Base-by-base conservation (phyloP, 1,284 basidiomycete species). In the Papiliotrema nemorosa region DNA sequence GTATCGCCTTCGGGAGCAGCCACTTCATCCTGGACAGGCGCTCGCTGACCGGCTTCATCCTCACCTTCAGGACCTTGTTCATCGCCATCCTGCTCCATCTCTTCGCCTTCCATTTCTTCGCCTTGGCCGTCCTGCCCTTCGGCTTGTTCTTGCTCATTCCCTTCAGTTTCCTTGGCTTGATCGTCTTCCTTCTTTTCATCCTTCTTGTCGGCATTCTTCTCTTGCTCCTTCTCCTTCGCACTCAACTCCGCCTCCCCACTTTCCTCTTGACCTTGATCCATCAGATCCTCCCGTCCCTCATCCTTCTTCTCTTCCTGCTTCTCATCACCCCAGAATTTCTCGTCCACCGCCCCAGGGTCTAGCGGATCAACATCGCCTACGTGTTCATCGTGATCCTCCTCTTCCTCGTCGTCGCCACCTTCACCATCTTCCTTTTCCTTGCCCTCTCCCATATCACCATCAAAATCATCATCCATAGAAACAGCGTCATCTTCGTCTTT, bases 271-370 rank as follows among this genome's bases (percentile, higher is more conserved):
- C 49, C 66, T 55, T 71, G 71, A 60, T 76, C 59, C 58, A 74
- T 75, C 49, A 72, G 67, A 50, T 76, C 75, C 50, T 78, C 76
- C 21, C 54, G 54, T 5, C 59, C 60, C 22, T 58, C 64, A 55
- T 74, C 66, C 27, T 78, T 71, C 34, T 78, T 70, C 47, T 81
- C 76, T 44, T 79, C 73, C 4, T 74, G 61, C 25, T 77, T 68
- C 57, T 93, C 86, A 57, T 92, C 88, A 31, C 87, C 90, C 94
- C 96, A 97, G 60, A 98, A 79, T 76, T 97, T 97, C 76, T 98
- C 94, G 67, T 98, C 94, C 10, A 97, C 83, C 0, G 86, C 85
- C 24, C 84, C 81, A 7, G 90, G 88, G 73, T 97, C 92, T n/a
- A 83, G 78, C 2, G 84, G 82, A 73, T 96, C 91, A 37, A 97